Conservation (phyloP, 2,329 filamentous ascomycete species). For the Coniella lustricola region DNA sequence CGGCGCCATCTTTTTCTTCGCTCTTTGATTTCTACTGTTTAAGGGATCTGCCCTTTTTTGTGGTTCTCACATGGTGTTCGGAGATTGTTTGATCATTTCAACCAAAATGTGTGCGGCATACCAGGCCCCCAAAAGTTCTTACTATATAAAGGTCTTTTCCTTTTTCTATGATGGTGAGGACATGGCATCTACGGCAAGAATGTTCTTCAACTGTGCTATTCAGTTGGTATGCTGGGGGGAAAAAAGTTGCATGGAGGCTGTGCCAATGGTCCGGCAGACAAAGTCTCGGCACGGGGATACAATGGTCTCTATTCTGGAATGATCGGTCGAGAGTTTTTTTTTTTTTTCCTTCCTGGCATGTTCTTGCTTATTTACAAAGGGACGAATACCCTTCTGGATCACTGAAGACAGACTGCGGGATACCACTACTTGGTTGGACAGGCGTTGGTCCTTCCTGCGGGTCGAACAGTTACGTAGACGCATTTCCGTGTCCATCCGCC, state of each 20-base stretch:
- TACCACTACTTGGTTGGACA: neutral
- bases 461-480: conserved; percentile 9
- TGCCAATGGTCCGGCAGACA: neutral
- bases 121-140: conserved; percentile 7
- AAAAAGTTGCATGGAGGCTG: neutral
- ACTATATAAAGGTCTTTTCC: neutral
- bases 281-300: neutral
- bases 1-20: neutral
- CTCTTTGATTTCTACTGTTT: neutral
- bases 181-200: neutral
- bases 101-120: neutral
- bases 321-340: neutral
- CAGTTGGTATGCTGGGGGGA: neutral
- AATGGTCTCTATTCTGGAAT: too few relatives aligned
- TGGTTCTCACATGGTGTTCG: too few relatives aligned
- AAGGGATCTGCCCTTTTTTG: neutral
- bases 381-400: neutral
- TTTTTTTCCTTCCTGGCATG: neutral
- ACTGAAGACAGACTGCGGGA: neutral
- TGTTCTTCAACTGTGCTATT: neutral
- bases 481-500: neutral
- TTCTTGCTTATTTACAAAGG: neutral
- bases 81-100: too few relatives aligned
- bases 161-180: neutral
- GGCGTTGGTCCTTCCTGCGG: conserved; percentile 8